phyloP scores from a whole-genome alignment of 306 rosid genomes.

The Lupinus albus region DNA sequence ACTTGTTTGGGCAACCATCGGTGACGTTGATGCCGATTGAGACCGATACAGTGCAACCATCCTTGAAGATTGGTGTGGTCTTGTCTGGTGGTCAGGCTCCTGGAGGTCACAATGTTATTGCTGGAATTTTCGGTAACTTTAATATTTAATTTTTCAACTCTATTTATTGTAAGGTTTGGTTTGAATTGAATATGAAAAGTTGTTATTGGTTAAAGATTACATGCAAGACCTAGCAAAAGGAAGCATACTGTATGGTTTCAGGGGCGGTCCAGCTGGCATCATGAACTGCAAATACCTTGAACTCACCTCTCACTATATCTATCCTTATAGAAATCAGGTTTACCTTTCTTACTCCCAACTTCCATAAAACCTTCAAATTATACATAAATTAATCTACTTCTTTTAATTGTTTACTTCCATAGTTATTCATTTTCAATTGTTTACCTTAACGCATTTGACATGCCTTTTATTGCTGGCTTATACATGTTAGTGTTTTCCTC shows the following conservation, averaged over 20 bases:
- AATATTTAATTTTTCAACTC: neutral
- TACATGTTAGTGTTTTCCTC: constrained; percentile 10
- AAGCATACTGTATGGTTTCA: constrained; percentile 88
- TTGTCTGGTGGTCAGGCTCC: constrained; percentile 99
- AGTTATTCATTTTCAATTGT: constrained; percentile 4
- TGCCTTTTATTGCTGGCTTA: constrained; percentile 15
- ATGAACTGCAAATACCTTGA: constrained; percentile 89
- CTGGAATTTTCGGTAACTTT: constrained; percentile 80
- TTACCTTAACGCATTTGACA: constrained; percentile 22
- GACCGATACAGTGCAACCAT: constrained; percentile 34
- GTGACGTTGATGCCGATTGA: constrained; percentile 60
- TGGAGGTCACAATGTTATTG: constrained; percentile 95
- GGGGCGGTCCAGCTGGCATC: constrained; percentile 98
- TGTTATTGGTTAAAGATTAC: constrained; percentile 63
- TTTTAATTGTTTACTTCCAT: neutral
- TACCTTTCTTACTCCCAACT: constrained; percentile 5
- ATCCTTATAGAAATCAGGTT: constrained; percentile 97
- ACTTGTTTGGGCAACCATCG: constrained; percentile 86
- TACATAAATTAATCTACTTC: neutral
- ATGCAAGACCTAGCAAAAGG: constrained; percentile 80
- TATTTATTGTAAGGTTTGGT: neutral
- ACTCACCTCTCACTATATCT: constrained; percentile 71
- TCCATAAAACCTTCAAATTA: constrained; percentile 25
- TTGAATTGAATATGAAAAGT: constrained; percentile 23
- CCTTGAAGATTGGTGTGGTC: constrained; percentile 83